Base-by-base conservation (phyloP, 2,329 filamentous ascomycete species). In the Colletotrichum eleusines region DNA sequence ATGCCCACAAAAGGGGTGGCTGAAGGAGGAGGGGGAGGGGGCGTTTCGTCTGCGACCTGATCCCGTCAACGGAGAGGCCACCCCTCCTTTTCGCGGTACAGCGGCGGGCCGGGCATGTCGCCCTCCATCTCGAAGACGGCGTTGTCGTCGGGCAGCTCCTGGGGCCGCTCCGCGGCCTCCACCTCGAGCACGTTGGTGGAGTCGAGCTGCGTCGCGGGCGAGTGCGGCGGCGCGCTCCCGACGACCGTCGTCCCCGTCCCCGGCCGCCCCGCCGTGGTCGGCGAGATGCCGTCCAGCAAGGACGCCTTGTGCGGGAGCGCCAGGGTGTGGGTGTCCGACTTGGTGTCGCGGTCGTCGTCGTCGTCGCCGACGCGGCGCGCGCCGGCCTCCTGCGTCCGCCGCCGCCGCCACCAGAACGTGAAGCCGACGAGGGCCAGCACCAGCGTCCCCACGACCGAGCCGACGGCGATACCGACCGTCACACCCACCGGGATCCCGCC, bases 51-150 rank as follows among this genome's bases (percentile, higher is more conserved):
- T 20, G 11, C 23, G 48, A 28, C 42, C 20, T 40, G n/a, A 5
- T 26, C 33, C 40, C 31, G 38, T n/a, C 23, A 72, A 38, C 69
- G 51, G 11, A 71, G 59, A 3, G 58, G 58, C 64, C 64, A 71
- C 5, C 69, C 69, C 38, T 71, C 64, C 38, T 71, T 71, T 38
- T 71, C 69, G n/a, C 69, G 64, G 7, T 71, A 71, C 31, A 71
- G 12, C 20, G 69, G 69, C 46, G 69, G 69, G 9, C 69, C 69
- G 16, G 69, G 69, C 69, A 71, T 71, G 5, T 71, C 69, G 38
- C 69, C 69, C 38, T 71, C 69, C 14, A 71, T 66, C 54, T 71
- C 69, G 16, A 63, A 54, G 18, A 71, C 46, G 1, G 35, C 66
- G 33, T 70, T 66, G 38, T 63, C 53, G 1, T 71, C 69, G 9